Conservation (phyloP, 768 basidiomycete species). For the Daedaleopsis sinensis region DNA sequence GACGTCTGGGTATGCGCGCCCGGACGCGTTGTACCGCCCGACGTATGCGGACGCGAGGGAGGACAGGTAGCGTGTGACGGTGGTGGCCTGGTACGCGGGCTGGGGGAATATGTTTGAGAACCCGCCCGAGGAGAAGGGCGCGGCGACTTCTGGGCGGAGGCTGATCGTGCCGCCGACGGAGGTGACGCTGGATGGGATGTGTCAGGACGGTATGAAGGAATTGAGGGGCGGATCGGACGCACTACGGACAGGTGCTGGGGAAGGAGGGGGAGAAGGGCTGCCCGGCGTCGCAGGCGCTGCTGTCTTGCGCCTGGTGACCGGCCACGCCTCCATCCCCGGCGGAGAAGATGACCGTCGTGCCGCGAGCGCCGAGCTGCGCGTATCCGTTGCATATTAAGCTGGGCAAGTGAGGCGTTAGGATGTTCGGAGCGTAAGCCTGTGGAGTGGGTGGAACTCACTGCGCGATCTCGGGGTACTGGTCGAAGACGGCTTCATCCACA, state of each 20-base stretch:
- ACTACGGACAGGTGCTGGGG: constrained; percentile 39
- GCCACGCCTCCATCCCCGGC: constrained; percentile 26
- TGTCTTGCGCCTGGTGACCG: constrained; percentile 4
- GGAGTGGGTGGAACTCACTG: no score
- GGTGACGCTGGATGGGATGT: constrained; percentile 29
- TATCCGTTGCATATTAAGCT: constrained; percentile 18
- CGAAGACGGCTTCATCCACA: constrained; percentile 28
- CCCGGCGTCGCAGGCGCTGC: constrained; percentile 36
- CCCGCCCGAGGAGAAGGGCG: constrained; percentile 35
- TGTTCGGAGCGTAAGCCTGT: no score
- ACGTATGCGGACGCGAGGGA: constrained; percentile 37
- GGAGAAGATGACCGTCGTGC: constrained; percentile 27
- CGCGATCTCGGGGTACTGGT: constrained; percentile 9
- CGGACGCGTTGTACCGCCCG: constrained; percentile 50
- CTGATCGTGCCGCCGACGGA: constrained; percentile 36
- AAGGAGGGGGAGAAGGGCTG: constrained; percentile 22
- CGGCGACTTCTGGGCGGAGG: constrained; percentile 28
- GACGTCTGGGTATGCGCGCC: constrained; percentile 62
- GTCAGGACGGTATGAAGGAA: not conserved
- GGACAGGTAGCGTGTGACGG: constrained; percentile 45
- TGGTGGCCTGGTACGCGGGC: constrained; percentile 35
- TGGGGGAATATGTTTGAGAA: constrained; percentile 39
- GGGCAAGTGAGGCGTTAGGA: not conserved
- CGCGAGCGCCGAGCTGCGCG: constrained; percentile 30
- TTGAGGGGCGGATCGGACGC: constrained; percentile 1